A percentile compares a stretch with the other conserved stretches of the same genome.
These are phyloP conservation scores for Morella rubra DNA, from an alignment of 306 rosid genomes.

Conservation along the genomic window DNA sequence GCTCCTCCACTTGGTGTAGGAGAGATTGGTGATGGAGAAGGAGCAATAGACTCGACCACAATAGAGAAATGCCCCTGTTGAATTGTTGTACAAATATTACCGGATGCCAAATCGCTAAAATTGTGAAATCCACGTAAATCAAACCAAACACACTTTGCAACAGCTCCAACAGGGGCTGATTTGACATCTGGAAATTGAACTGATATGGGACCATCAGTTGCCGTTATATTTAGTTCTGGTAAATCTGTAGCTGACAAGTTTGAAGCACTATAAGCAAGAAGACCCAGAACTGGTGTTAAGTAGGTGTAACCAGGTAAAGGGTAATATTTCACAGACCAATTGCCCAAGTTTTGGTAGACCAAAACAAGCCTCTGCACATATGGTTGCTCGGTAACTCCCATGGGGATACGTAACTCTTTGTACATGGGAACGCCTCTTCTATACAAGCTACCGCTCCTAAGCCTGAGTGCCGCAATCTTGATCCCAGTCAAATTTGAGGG, in stretches of 20 bases:
- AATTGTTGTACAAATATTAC: slow-evolving; percentile 49
- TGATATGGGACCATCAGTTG: slow-evolving; percentile 45
- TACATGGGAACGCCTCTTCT: slow-evolving; percentile 54
- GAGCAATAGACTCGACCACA: slow-evolving; percentile 49
- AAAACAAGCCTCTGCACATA: slow-evolving; percentile 82
- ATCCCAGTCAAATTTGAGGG: slow-evolving; percentile 58
- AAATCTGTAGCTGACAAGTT: slow-evolving; percentile 60
- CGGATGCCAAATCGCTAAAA: slow-evolving; percentile 55
- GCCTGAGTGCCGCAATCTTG: slow-evolving; percentile 54
- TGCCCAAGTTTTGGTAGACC: slow-evolving; percentile 84
- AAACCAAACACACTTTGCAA: slow-evolving; percentile 65
- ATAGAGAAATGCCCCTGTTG: slow-evolving; percentile 90
- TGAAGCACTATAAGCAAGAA: slow-evolving; percentile 69
- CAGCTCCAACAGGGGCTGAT: slow-evolving; percentile 45
- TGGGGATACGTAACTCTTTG: slow-evolving; percentile 66
- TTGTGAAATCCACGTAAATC: slow-evolving; percentile 49
- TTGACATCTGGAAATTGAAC: slow-evolving; percentile 53
- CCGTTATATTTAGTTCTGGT: slow-evolving; percentile 43
- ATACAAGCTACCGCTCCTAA: slow-evolving; percentile 84
- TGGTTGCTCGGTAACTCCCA: slow-evolving; percentile 48
- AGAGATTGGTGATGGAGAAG: slow-evolving; percentile 40
- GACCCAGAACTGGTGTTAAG: slow-evolving; percentile 83
- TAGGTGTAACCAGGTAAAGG: slow-evolving; percentile 59
- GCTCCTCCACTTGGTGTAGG: slow-evolving; percentile 35
- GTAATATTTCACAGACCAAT: slow-evolving; percentile 58